Percentiles rank a stretch among this genome's conserved stretches.
Conservation (phyloP, 1,284 basidiomycete genomes). For the Taiwanofungus camphoratus region DNA sequence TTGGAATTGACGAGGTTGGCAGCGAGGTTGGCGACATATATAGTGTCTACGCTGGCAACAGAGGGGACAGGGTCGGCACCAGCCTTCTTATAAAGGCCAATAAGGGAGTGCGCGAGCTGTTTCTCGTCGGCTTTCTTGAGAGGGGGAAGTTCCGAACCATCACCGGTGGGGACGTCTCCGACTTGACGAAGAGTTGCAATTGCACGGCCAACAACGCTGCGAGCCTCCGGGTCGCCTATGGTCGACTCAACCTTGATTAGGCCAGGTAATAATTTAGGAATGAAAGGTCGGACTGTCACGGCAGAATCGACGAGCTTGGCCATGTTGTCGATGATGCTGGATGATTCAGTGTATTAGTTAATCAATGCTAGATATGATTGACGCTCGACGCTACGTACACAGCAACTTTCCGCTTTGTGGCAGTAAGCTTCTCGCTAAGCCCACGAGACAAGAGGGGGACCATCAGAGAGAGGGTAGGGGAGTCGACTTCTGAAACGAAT, state of each 20-base stretch:
- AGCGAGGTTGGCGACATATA: constrained; percentile 77
- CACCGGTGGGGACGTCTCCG: constrained; percentile 79
- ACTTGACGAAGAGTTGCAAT: constrained; percentile 92
- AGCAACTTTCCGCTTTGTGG: constrained; percentile 95
- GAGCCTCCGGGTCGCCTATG: constrained; percentile 95
- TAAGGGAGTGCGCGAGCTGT: constrained; percentile 61
- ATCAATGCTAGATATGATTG: neutral
- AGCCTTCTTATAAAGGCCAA: constrained; percentile 80
- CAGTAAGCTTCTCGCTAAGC: constrained; percentile 90
- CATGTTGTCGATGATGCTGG: constrained; percentile 95
- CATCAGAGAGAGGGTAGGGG: constrained; percentile 98
- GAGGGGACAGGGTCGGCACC: constrained; percentile 52
- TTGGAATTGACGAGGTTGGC: constrained; percentile 85
- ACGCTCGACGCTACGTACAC: constrained; percentile 52
- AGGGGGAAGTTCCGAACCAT: constrained; percentile 87
- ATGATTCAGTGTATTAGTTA: constrained; percentile 13
- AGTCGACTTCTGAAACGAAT: constrained; percentile 99
- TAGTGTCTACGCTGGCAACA: constrained; percentile 51
- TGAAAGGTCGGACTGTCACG: constrained; percentile 92
- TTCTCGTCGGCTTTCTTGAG: constrained; percentile 70
- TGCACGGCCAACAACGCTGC: constrained; percentile 82
- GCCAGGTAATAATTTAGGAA: constrained; percentile 92
- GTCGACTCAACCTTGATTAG: constrained; percentile 90
- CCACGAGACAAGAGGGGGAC: constrained; percentile 96
- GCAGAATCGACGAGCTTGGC: constrained; percentile 95